Conservation (phyloP, 1,284 basidiomycete species). For the Puccinia novopanici region DNA sequence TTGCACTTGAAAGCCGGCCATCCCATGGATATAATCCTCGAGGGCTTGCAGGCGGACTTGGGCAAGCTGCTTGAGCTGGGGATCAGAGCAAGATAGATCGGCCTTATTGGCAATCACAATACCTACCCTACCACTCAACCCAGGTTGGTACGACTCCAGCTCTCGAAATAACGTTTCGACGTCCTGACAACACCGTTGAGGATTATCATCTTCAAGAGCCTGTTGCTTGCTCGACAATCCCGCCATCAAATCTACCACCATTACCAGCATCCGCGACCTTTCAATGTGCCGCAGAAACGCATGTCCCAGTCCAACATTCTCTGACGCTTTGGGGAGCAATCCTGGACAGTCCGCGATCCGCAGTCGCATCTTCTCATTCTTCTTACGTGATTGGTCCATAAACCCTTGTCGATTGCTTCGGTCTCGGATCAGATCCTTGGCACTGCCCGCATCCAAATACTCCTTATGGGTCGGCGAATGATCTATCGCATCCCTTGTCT, state of each 20-base stretch:
- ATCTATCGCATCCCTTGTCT: slow-evolving; percentile 52
- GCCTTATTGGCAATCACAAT: slow-evolving; percentile 90
- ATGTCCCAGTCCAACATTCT: slow-evolving; percentile 89
- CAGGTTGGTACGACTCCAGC: slow-evolving; percentile 45
- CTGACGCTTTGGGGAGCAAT: slow-evolving; percentile 77
- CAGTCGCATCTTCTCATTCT: slow-evolving; percentile 74
- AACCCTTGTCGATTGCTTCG: slow-evolving; percentile 19
- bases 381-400: slow-evolving; percentile 42
- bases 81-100: slow-evolving; percentile 66
- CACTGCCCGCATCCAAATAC: slow-evolving; percentile 62
- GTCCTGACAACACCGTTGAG: slow-evolving; percentile 76
- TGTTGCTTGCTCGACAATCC: slow-evolving; percentile 57
- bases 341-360: slow-evolving; percentile 98
- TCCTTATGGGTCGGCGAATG: slow-evolving; percentile 45
- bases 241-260: slow-evolving; percentile 83
- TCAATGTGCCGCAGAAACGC: slow-evolving; percentile 92
- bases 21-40: background rate
- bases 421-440: slow-evolving; percentile 58
- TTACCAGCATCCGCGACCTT: slow-evolving; percentile 82
- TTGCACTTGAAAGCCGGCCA: background rate
- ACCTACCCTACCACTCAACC: slow-evolving; percentile 53
- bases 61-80: slow-evolving; percentile 2
- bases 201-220: slow-evolving; percentile 62
- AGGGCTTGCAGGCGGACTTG: slow-evolving; percentile 20
- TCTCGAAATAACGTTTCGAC: slow-evolving; percentile 67